Evolutionary conservation across 1,284 basidiomycete species (phyloP).

Genomic region (Cryptococcus sp.): DNA sequence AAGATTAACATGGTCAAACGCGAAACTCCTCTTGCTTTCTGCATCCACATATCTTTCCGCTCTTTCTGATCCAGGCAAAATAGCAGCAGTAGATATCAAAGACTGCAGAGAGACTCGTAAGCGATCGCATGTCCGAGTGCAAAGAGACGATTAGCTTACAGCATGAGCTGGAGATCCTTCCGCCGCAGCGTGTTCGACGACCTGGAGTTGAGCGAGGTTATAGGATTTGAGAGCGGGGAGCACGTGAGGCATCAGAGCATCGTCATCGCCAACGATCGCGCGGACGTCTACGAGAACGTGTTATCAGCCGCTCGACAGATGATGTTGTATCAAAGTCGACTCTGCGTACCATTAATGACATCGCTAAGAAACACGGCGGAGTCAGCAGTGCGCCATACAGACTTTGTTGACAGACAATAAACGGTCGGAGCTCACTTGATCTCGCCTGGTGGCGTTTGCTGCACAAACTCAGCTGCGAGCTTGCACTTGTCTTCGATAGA

Average conservation of each 20-base stretch:
- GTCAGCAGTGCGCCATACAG: neutral
- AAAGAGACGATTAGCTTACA: slow-evolving; percentile 20
- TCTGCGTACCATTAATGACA: slow-evolving; percentile 72
- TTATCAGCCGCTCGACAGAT: neutral
- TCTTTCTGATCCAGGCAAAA: slow-evolving; percentile 32
- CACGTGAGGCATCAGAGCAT: slow-evolving; percentile 71
- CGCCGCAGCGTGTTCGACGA: slow-evolving; percentile 62
- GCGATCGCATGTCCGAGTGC: neutral
- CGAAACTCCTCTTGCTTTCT: slow-evolving; percentile 70
- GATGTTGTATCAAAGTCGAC: neutral
- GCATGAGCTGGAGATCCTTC: slow-evolving; percentile 29
- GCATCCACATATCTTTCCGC: slow-evolving; percentile 74
- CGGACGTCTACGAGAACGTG: slow-evolving; percentile 67
- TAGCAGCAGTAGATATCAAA: slow-evolving; percentile 37
- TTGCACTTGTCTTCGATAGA: slow-evolving; percentile 42
- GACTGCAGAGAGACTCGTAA: slow-evolving; percentile 23
- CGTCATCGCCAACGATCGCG: slow-evolving; percentile 81
- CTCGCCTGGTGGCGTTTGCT: slow-evolving; percentile 90
- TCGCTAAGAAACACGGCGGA: slow-evolving; percentile 56
- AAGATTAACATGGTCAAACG: slow-evolving; percentile 75
- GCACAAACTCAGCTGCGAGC: slow-evolving; percentile 70
- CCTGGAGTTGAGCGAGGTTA: slow-evolving; percentile 80
- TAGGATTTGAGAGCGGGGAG: slow-evolving; percentile 75
- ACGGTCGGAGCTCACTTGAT: slow-evolving; percentile 63
- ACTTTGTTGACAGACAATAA: neutral